Base-by-base conservation (phyloP, 306 rosid genomes). In the Potentilla sterilis region DNA sequence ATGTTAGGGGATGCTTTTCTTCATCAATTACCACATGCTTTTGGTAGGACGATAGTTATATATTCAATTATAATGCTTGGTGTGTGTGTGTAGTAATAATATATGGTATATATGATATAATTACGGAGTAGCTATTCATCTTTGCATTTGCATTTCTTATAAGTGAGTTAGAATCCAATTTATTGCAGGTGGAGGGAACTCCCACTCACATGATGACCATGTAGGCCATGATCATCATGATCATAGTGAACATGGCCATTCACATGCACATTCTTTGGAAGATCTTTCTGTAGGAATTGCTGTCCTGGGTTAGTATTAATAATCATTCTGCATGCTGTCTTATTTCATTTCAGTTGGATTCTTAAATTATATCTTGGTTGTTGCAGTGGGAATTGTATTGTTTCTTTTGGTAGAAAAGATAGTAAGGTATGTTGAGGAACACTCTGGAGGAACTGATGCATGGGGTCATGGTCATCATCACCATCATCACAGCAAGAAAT, bases 1-100 rank as follows among this genome's bases (percentile, higher is more conserved):
- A 94, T 94, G 98, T 75, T 94, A 77, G 98, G 98, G 48, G 98
- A 94, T 84, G 97, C 98, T 73, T 94, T 94, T 85, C 97, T 94
- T 84, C 98, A 94, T 87, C 98, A 94, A 80, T 73, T 94, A 79
- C 98, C 98, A 0, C 98, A 94, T 85, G 98, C 98, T 69, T 90
- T 94, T 86, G 98, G 98, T 94, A 90, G 62, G 88, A 28, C 42
- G 73, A 70, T 34, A 80, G 63, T 78, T 44, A 49, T 38, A 81
- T 47, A 66, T 59, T 21, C 24, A n/a, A 3, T 21, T 55, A 21
- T 21, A 13, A 21, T 55, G 62, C 34, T 21, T 9, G 62, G 54
- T 48, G 54, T 48, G 52, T 46, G 51, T 47, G 51, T 47, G 19
- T 48, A 48, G 15, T 48, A 41, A 14, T 48, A 48, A 14, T 48